Evolutionary conservation across 176 grass and related monocot genomes (phyloP).

Genomic region (Eleusine coracana): DNA sequence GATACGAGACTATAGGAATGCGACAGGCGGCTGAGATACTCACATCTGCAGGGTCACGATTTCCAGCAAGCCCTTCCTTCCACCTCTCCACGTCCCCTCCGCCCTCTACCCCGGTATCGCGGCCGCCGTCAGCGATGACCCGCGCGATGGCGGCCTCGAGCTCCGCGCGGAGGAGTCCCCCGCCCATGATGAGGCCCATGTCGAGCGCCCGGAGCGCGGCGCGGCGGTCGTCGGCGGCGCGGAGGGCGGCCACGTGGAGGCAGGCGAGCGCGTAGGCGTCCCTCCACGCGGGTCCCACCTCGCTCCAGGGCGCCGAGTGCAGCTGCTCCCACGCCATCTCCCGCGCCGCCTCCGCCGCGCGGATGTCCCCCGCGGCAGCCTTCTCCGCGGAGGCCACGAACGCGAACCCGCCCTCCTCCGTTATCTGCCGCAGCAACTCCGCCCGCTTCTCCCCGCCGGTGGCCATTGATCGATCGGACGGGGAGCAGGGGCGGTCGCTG

Average conservation of each 20-base stretch:
- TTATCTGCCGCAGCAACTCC: conserved; percentile 71
- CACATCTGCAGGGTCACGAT: conserved; percentile 65
- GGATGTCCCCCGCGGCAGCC: conserved; percentile 76
- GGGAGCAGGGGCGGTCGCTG: not conserved
- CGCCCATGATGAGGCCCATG: conserved; percentile 97
- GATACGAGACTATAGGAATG: not conserved
- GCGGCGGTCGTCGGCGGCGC: conserved; percentile 40
- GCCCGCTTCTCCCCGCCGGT: conserved; percentile 53
- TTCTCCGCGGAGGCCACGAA: conserved; percentile 86
- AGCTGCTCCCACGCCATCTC: conserved; percentile 99
- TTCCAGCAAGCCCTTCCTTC: conserved; percentile 52
- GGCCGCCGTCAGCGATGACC: conserved; percentile 31
- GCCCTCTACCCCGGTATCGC: not conserved
- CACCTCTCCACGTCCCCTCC: conserved; percentile 41
- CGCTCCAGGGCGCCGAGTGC: conserved; percentile 74
- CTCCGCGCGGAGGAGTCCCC: conserved; percentile 67
- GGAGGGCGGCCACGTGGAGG: conserved; percentile 68
- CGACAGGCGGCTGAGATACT: conserved; percentile 13
- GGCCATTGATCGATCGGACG: conserved; percentile 13
- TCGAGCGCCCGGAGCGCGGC: conserved; percentile 78
- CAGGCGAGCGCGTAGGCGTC: conserved; percentile 91
- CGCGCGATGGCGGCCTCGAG: conserved; percentile 58
- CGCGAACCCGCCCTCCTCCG: conserved; percentile 91
- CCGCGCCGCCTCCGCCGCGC: conserved; percentile 77
- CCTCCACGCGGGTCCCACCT: conserved; percentile 67